Percentiles rank a stretch among this genome's conserved stretches.
Conservation (phyloP, 2,329 filamentous ascomycete species). For the Apiospora marii region DNA sequence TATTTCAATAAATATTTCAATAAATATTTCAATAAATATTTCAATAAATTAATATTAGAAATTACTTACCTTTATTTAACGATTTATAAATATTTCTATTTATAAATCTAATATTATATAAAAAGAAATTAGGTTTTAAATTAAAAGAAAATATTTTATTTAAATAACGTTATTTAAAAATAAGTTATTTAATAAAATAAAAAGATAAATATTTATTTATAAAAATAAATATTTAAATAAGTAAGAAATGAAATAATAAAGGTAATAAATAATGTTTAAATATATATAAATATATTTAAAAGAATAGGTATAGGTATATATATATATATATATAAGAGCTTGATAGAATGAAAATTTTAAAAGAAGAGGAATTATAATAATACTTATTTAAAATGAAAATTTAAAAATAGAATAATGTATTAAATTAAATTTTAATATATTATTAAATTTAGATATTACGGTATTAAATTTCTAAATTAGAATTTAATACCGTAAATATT, state of each 20-base stretch:
- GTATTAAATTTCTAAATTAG: too few relatives aligned
- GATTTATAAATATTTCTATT: background rate
- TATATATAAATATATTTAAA: background rate
- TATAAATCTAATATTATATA: background rate
- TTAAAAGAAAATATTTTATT: background rate
- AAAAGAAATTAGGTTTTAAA: background rate
- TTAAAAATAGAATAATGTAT: too few relatives aligned
- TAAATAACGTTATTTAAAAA: background rate
- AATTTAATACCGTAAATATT: too few relatives aligned
- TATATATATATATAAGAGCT: background rate
- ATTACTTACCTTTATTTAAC: background rate
- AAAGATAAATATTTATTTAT: background rate
- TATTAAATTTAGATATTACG: too few relatives aligned
- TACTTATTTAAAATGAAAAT: too few relatives aligned
- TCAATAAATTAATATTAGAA: background rate
- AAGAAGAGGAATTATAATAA: too few relatives aligned
- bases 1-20: too few relatives aligned
- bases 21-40: background rate
- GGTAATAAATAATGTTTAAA: background rate
- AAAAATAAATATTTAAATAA: background rate
- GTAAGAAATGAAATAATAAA: background rate
- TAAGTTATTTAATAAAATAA: background rate
- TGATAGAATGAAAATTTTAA: too few relatives aligned
- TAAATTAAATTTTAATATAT: too few relatives aligned
- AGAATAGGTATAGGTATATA: background rate